Conservation (phyloP, 2,329 filamentous ascomycete species). For the Fusarium sp. region DNA sequence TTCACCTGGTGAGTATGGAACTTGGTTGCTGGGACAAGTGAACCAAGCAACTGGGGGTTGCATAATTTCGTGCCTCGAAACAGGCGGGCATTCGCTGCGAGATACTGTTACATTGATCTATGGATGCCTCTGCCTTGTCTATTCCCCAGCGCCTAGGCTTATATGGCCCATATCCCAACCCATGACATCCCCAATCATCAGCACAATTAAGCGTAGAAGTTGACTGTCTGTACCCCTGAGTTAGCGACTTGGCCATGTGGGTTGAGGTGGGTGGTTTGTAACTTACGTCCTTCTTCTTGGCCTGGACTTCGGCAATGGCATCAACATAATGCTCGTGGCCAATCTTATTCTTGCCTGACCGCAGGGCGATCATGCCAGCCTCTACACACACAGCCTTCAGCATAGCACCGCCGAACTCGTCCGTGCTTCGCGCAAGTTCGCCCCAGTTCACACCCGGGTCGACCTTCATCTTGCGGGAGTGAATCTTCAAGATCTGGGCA, state of each 20-base stretch:
- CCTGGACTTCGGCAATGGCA: slow-evolving; percentile 95
- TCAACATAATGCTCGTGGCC: slow-evolving; percentile 99
- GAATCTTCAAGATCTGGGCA: slow-evolving; percentile 96
- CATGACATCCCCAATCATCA: slow-evolving; percentile 13
- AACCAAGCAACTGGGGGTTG: neutral
- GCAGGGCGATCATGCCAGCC: slow-evolving; percentile 97
- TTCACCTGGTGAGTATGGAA: neutral
- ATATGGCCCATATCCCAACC: slow-evolving; percentile 22
- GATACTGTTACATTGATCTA: slow-evolving; percentile 47
- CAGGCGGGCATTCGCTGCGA: slow-evolving; percentile 14
- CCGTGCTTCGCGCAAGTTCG: slow-evolving; percentile 94
- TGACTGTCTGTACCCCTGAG: slow-evolving; percentile 61
- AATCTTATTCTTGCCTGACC: slow-evolving; percentile 95
- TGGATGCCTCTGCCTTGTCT: slow-evolving; percentile 33
- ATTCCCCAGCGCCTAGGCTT: slow-evolving; percentile 30
- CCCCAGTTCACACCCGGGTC: slow-evolving; percentile 95
- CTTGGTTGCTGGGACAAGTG: neutral
- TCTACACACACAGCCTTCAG: slow-evolving; percentile 99
- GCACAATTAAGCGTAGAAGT: slow-evolving; percentile 62
- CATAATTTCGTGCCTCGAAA: slow-evolving; percentile 2
- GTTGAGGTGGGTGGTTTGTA: neutral
- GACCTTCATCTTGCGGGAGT: slow-evolving; percentile 98
- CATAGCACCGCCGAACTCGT: slow-evolving; percentile 98
- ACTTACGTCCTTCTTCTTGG: slow-evolving; percentile 91
- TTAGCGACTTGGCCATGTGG: slow-evolving; percentile 21